Evolutionary conservation across 176 grass and related monocot species (phyloP).

Genomic region (Paspalum notatum): DNA sequence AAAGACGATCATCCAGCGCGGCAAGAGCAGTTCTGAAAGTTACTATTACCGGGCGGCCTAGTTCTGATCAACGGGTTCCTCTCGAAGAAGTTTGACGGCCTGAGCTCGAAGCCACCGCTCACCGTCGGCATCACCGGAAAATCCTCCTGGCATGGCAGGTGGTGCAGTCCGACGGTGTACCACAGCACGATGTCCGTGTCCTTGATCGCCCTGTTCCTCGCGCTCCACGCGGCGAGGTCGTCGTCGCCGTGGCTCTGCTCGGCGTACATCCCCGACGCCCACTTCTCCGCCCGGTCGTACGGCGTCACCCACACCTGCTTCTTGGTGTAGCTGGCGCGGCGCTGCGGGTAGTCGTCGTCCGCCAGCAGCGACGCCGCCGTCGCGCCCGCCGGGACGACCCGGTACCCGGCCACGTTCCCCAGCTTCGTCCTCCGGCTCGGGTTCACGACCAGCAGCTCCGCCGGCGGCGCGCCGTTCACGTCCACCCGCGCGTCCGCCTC

Average conservation of each 20-base stretch:
- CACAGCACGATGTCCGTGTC: slow-evolving; percentile 74
- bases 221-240: slow-evolving; percentile 57
- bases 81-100: slow-evolving; percentile 79
- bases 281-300: slow-evolving; percentile 71
- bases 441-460: slow-evolving; percentile 68
- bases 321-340: slow-evolving; percentile 11
- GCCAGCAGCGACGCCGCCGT: slow-evolving; percentile 54
- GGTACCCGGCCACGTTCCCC: slow-evolving; percentile 66
- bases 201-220: slow-evolving; percentile 44
- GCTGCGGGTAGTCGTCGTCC: slow-evolving; percentile 74
- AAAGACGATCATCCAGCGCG: neutral
- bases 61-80: slow-evolving; percentile 56
- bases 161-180: slow-evolving; percentile 76
- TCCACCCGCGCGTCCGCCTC: slow-evolving; percentile 54
- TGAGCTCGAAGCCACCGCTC: neutral
- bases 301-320: slow-evolving; percentile 6
- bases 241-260: slow-evolving; percentile 77
- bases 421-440: slow-evolving; percentile 55
- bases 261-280: slow-evolving; percentile 66
- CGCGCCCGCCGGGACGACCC: slow-evolving; percentile 37
- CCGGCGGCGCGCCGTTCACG: slow-evolving; percentile 23
- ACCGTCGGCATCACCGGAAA: slow-evolving; percentile 52
- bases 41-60: neutral
- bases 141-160: slow-evolving; percentile 79
- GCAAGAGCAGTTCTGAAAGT: neutral